These are phyloP conservation scores for Citrus unshiu DNA, from an alignment of 345 rosid genomes.

Conservation along the genomic window DNA sequence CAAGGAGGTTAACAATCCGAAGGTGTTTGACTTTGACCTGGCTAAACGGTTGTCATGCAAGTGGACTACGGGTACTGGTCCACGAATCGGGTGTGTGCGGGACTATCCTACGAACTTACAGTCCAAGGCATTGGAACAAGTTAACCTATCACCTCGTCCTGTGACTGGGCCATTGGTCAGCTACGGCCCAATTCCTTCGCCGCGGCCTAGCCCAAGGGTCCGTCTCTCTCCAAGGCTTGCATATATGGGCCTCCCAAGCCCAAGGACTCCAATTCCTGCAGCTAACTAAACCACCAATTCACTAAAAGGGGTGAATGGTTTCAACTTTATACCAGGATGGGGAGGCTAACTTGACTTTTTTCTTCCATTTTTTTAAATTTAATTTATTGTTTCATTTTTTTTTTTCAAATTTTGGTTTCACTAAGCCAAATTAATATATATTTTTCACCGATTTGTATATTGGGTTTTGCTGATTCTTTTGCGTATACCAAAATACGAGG, in stretches of 20 bases:
- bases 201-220: constrained; percentile 73
- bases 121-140: constrained; percentile 75
- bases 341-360: background rate
- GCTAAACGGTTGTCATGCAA: constrained; percentile 49
- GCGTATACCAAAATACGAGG: background rate
- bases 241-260: constrained; percentile 80
- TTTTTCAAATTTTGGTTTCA: background rate
- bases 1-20: background rate
- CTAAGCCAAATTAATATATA: background rate
- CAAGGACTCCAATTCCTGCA: constrained; percentile 36
- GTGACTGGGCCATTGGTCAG: constrained; percentile 21
- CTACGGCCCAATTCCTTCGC: constrained; percentile 84
- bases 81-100: constrained; percentile 84
- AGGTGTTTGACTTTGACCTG: constrained; percentile 10
- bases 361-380: background rate
- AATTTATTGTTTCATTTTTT: background rate
- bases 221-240: constrained; percentile 75
- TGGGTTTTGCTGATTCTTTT: constrained; percentile 8
- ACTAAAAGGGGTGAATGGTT: background rate
- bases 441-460: background rate
- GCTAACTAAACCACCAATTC: constrained; percentile 2
- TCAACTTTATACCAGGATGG: background rate
- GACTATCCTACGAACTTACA: constrained; percentile 75
- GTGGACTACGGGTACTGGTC: constrained; percentile 75
- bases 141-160: constrained; percentile 73